These are phyloP conservation scores for Backusella tuberculispora DNA, from an alignment of 192 early-diverging fungal genomes.

Conservation along the genomic window DNA sequence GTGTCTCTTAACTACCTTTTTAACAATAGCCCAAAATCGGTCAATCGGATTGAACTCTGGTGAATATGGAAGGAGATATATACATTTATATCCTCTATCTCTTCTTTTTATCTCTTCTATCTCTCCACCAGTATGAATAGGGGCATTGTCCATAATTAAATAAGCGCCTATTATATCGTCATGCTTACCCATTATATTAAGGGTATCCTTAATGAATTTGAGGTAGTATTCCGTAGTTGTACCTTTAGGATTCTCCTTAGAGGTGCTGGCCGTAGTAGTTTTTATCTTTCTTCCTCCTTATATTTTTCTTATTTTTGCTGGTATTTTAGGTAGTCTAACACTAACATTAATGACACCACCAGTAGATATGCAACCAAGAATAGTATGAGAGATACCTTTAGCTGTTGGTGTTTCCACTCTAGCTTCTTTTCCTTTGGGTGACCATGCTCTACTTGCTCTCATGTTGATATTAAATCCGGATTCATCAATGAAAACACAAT, in stretches of 20 bases:
- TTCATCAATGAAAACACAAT: too few relatives aligned
- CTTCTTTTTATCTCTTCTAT: too few relatives aligned
- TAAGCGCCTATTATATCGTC: not conserved
- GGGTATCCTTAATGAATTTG: not conserved
- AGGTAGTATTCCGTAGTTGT: not conserved
- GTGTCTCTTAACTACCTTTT: too few relatives aligned
- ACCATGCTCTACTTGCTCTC: slow-evolving; percentile 6
- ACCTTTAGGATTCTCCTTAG: not conserved
- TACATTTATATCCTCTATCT: too few relatives aligned
- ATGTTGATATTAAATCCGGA: slow-evolving; percentile 3
- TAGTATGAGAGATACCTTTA: not conserved
- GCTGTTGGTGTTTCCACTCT: not conserved
- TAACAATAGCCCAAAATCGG: too few relatives aligned
- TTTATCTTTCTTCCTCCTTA: not conserved
- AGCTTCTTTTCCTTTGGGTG: not conserved
- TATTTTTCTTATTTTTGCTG: slow-evolving; percentile 5
- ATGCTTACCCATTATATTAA: not conserved
- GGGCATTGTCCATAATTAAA: too few relatives aligned
- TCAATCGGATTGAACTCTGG: too few relatives aligned
- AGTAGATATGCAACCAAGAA: slow-evolving; percentile 5
- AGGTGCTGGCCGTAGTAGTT: not conserved
- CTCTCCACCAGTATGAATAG: too few relatives aligned
- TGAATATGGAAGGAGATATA: too few relatives aligned
- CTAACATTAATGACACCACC: not conserved
- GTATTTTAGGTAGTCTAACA: slow-evolving; percentile 2